These are phyloP conservation scores for Digitaria exilis DNA, from an alignment of 202 grass and related monocot genomes.

Conservation along the genomic window DNA sequence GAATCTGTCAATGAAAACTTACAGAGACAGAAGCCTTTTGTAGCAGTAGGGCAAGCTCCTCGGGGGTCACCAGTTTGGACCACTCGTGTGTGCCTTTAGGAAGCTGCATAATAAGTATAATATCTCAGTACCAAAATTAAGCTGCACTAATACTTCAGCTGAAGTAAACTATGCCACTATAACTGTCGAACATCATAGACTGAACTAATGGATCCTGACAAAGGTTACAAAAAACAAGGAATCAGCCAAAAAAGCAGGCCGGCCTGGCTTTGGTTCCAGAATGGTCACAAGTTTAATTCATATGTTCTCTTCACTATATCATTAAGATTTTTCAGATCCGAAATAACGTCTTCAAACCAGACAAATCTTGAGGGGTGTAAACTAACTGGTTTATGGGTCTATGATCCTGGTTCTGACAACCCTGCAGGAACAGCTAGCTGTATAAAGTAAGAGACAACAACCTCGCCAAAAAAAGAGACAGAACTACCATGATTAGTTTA, in stretches of 20 bases:
- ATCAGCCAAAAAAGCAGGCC: not conserved
- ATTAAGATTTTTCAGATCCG: not conserved
- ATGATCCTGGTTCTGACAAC: not conserved
- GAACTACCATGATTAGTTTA: not conserved
- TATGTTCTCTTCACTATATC: not conserved
- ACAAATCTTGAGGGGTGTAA: not conserved
- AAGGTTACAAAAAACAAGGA: not conserved
- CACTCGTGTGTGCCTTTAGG: slow-evolving; percentile 92
- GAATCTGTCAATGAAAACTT: slow-evolving; percentile 46
- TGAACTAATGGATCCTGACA: not conserved
- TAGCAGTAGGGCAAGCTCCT: slow-evolving; percentile 80
- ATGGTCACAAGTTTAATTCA: not conserved
- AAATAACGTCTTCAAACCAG: not conserved
- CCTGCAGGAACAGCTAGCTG: slow-evolving; percentile 1
- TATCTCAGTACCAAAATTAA: slow-evolving; percentile 26
- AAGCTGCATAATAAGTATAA: slow-evolving; percentile 60
- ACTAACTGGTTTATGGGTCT: not conserved
- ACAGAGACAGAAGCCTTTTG: slow-evolving; percentile 78
- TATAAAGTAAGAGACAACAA: not conserved
- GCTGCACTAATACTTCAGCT: not conserved
- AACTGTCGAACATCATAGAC: not conserved
- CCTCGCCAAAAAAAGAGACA: not conserved
- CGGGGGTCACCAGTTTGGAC: slow-evolving; percentile 80
- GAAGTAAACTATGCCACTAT: not conserved
- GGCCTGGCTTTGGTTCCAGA: not conserved